Conservation (phyloP, 768 basidiomycete species). For the Coprinopsis sp. region DNA sequence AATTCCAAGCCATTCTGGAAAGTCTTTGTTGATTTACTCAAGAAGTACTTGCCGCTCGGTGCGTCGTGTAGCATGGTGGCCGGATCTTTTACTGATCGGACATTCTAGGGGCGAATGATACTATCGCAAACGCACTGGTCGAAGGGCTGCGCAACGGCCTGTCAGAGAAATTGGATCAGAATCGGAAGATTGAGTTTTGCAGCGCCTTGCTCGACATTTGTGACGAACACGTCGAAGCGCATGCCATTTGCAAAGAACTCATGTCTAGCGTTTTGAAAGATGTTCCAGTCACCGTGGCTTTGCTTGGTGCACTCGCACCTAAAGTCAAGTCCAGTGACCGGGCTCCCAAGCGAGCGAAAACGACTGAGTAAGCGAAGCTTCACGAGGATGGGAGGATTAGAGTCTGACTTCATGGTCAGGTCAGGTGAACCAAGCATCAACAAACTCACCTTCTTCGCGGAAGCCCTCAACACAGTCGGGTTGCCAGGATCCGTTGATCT, state of each 20-base stretch:
- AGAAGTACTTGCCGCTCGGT: conserved; percentile 46
- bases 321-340: conserved; percentile 35
- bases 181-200: conserved; percentile 54
- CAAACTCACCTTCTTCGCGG: conserved; percentile 56
- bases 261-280: conserved; percentile 47
- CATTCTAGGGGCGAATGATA: conserved; percentile 33
- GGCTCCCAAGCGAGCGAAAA: conserved; percentile 61
- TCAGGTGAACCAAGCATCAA: conserved; percentile 34
- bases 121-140: conserved; percentile 37
- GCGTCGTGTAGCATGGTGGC: too few relatives aligned
- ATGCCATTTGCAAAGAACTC: conserved; percentile 38
- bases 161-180: conserved; percentile 46
- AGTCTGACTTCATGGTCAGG: conserved; percentile 1
- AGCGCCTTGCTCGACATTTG: conserved; percentile 52
- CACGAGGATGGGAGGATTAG: too few relatives aligned
- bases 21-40: conserved; percentile 40
- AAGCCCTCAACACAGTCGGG: conserved; percentile 60
- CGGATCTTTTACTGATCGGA: background rate
- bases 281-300: conserved; percentile 45
- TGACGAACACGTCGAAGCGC: conserved; percentile 38
- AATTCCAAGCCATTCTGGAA: conserved; percentile 44
- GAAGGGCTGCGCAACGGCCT: conserved; percentile 49
- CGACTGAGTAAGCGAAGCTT: conserved; percentile 52
- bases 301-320: conserved; percentile 50
- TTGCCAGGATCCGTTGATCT: conserved; percentile 70